These are phyloP conservation scores for Didymella sp. DNA, from an alignment of 2,329 filamentous ascomycete genomes.

Conservation along the genomic window DNA sequence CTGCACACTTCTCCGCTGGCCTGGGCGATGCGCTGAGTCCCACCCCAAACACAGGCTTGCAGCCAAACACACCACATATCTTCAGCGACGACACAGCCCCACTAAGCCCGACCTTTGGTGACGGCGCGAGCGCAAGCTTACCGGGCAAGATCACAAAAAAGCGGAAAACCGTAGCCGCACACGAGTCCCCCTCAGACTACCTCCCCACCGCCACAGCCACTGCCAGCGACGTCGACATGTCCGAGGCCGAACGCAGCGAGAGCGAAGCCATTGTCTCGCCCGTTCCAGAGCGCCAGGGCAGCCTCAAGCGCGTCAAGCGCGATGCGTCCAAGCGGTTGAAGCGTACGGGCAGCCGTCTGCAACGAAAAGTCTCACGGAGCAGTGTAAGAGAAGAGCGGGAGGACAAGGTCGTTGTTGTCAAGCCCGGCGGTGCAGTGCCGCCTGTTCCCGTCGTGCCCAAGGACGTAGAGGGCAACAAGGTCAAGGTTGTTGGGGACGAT, in stretches of 20 bases:
- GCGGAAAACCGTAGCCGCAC: slow-evolving; percentile 43
- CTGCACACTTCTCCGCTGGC: slow-evolving; percentile 1
- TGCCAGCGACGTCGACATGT: neutral
- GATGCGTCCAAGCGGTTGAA: slow-evolving; percentile 23
- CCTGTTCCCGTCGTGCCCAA: slow-evolving; percentile 38
- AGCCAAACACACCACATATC: slow-evolving; percentile 6
- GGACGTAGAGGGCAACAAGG: slow-evolving; percentile 30
- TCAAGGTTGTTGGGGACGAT: slow-evolving; percentile 28
- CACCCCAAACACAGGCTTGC: neutral
- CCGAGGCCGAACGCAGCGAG: slow-evolving; percentile 15
- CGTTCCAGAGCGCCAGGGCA: neutral
- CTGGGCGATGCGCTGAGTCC: neutral
- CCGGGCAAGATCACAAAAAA: slow-evolving; percentile 45
- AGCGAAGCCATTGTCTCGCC: slow-evolving; percentile 22
- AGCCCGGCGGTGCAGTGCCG: slow-evolving; percentile 43
- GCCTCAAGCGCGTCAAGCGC: slow-evolving; percentile 27
- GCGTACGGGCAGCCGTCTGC: slow-evolving; percentile 23
- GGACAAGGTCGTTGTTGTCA: slow-evolving; percentile 34
- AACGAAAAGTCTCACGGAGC: neutral
- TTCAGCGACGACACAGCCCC: slow-evolving; percentile 36
- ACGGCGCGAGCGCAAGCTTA: slow-evolving; percentile 5
- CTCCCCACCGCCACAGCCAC: neutral
- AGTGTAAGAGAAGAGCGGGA: slow-evolving; percentile 1
- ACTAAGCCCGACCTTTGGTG: slow-evolving; percentile 4
- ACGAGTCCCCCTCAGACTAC: slow-evolving; percentile 21